phyloP scores from a whole-genome alignment of 257 asterid species.

The Gentiana straminea region DNA sequence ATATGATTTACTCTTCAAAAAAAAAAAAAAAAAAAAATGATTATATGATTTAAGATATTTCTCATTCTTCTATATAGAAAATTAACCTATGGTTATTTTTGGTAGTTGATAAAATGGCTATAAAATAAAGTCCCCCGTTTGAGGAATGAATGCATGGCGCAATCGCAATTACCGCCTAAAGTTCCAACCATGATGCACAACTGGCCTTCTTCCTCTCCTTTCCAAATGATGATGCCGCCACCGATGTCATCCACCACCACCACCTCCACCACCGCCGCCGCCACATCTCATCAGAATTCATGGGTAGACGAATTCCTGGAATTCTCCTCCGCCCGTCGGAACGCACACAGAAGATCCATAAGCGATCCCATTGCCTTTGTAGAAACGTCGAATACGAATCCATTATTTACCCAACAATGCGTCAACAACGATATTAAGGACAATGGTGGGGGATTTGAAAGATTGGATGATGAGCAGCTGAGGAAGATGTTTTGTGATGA shows the following conservation, averaged over 20 bases:
- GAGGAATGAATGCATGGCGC: constrained; percentile 57
- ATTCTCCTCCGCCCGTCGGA: constrained; percentile 61
- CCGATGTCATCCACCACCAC: constrained; percentile 14
- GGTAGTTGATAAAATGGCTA: background rate
- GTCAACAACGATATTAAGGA: constrained; percentile 2
- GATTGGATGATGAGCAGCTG: constrained; percentile 73
- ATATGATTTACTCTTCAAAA: too few relatives aligned
- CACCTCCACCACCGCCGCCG: constrained; percentile 12
- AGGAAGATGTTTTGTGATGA: constrained; percentile 66
- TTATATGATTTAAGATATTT: too few relatives aligned
- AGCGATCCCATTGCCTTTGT: constrained; percentile 78
- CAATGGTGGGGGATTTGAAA: constrained; percentile 33
- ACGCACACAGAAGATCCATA: constrained; percentile 61
- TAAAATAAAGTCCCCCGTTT: background rate
- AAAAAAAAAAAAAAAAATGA: too few relatives aligned
- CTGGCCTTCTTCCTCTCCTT: constrained; percentile 51
- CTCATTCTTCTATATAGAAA: too few relatives aligned
- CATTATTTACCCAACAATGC: constrained; percentile 19
- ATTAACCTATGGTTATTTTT: background rate
- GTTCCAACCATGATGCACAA: constrained; percentile 50
- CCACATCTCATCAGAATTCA: constrained; percentile 16
- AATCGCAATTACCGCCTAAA: constrained; percentile 73
- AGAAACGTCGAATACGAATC: constrained; percentile 19
- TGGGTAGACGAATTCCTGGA: constrained; percentile 84
- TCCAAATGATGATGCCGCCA: constrained; percentile 38